Evolutionary conservation across 1,139 yeast species (phyloP).

Genomic region (Yamadazyma diospyri): DNA sequence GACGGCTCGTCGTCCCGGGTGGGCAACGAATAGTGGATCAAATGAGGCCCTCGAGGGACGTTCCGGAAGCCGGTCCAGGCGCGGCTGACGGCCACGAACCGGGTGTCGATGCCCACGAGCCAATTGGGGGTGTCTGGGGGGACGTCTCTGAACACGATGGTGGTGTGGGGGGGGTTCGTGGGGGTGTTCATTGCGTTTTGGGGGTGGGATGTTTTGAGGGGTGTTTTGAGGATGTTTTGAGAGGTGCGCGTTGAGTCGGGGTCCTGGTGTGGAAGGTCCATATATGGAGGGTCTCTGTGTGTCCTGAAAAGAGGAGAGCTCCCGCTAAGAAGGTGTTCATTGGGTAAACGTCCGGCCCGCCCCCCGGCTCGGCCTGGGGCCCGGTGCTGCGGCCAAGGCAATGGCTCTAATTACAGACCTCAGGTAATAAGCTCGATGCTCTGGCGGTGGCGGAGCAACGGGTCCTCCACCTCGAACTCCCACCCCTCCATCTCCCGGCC

Average conservation of each 20-base stretch:
- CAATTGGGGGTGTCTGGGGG: constrained; percentile 18
- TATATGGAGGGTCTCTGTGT: too few relatives aligned
- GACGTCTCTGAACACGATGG: constrained; percentile 18
- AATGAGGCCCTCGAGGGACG: constrained; percentile 26
- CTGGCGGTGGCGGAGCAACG: constrained; percentile 16
- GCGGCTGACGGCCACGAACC: constrained; percentile 22
- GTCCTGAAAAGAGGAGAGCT: too few relatives aligned
- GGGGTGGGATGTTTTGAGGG: too few relatives aligned
- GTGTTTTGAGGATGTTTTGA: too few relatives aligned
- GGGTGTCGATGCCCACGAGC: constrained; percentile 29
- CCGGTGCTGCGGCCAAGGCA: too few relatives aligned
- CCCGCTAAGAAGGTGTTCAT: too few relatives aligned
- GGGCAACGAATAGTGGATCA: constrained; percentile 26
- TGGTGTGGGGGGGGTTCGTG: constrained; percentile 23
- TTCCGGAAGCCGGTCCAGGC: constrained; percentile 24
- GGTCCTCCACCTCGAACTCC: constrained; percentile 4
- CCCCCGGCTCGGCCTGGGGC: too few relatives aligned
- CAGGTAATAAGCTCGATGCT: constrained; percentile 23
- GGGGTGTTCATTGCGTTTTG: neutral
- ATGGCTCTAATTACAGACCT: too few relatives aligned
- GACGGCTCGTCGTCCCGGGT: constrained; percentile 9
- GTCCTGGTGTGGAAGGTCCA: too few relatives aligned
- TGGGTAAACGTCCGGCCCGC: too few relatives aligned
- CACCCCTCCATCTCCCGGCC: neutral
- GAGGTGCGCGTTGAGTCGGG: too few relatives aligned